phyloP scores from a whole-genome alignment of 306 rosid species.

The Begonia fuchsioides region DNA sequence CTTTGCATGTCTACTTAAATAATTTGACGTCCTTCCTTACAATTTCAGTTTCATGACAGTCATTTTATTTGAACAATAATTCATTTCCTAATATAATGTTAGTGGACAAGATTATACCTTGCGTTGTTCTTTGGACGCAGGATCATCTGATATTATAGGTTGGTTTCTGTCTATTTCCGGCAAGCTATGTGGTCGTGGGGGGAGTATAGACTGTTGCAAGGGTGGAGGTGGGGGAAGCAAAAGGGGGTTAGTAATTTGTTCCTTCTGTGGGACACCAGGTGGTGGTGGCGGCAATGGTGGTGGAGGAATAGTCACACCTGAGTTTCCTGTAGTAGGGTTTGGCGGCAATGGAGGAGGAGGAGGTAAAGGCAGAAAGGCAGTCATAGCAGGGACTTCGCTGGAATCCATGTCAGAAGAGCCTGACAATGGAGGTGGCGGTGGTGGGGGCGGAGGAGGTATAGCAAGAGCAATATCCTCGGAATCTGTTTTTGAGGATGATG shows the following conservation, averaged over 20 bases:
- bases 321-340: slow-evolving; percentile 40
- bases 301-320: slow-evolving; percentile 51
- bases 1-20: no score
- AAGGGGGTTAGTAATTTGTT: slow-evolving; percentile 39
- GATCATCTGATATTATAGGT: slow-evolving; percentile 34
- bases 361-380: slow-evolving; percentile 77
- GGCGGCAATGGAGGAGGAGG: slow-evolving; percentile 99
- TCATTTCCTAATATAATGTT: neutral
- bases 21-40: neutral
- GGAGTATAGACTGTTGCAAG: slow-evolving; percentile 44
- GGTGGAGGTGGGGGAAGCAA: slow-evolving; percentile 72
- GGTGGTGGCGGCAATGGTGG: slow-evolving; percentile 96
- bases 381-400: slow-evolving; percentile 44
- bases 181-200: slow-evolving; percentile 41
- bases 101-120: slow-evolving; percentile 36
- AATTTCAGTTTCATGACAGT: neutral
- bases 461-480: slow-evolving; percentile 45
- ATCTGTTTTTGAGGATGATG: slow-evolving; percentile 62
- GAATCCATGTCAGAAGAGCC: slow-evolving; percentile 28
- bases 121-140: slow-evolving; percentile 34
- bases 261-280: slow-evolving; percentile 86
- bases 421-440: slow-evolving; percentile 60
- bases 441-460: slow-evolving; percentile 57
- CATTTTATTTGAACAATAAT: no score
- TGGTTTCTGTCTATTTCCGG: slow-evolving; percentile 47